phyloP scores from a whole-genome alignment of 306 rosid genomes.

The Gynostemma pentaphyllum region DNA sequence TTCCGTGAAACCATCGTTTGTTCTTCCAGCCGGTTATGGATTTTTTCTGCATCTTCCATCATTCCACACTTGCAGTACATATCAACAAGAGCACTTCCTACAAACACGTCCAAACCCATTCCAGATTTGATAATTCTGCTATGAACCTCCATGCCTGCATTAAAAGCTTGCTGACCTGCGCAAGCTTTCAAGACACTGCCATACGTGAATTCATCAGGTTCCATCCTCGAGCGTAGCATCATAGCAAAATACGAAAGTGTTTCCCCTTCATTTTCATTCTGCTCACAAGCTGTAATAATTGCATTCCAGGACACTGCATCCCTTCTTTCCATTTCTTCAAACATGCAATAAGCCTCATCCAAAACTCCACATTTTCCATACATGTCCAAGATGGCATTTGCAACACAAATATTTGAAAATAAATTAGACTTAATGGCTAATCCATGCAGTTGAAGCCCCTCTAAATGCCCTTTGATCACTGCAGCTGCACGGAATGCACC shows the following conservation, averaged over 20 bases:
- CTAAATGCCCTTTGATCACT: slow-evolving; percentile 31
- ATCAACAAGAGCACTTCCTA: slow-evolving; percentile 75
- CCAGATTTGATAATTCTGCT: slow-evolving; percentile 61
- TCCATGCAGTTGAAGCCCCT: slow-evolving; percentile 70
- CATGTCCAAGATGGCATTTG: slow-evolving; percentile 78
- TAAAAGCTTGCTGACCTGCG: slow-evolving; percentile 49
- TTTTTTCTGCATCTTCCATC: slow-evolving; percentile 71
- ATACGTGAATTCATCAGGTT: slow-evolving; percentile 74
- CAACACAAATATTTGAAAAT: slow-evolving; percentile 49
- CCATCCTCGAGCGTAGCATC: slow-evolving; percentile 58
- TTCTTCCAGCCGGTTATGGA: slow-evolving; percentile 50
- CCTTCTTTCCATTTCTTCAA: slow-evolving; percentile 56
- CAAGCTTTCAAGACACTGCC: slow-evolving; percentile 79
- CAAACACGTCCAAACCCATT: slow-evolving; percentile 48
- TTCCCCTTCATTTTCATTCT: slow-evolving; percentile 37
- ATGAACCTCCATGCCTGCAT: slow-evolving; percentile 67
- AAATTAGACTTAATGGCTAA: slow-evolving; percentile 46
- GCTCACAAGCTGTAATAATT: slow-evolving; percentile 66
- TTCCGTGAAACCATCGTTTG: slow-evolving; percentile 70
- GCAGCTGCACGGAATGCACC: slow-evolving; percentile 67
- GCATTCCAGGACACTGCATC: slow-evolving; percentile 94
- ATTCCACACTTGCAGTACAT: slow-evolving; percentile 79
- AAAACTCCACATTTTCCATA: slow-evolving; percentile 67
- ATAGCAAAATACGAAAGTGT: slow-evolving; percentile 54
- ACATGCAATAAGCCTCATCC: slow-evolving; percentile 43